Percentiles rank a stretch among this genome's conserved stretches.
Evolutionary conservation across 768 basidiomycete species (phyloP).

Genomic region (Boletus edulis): DNA sequence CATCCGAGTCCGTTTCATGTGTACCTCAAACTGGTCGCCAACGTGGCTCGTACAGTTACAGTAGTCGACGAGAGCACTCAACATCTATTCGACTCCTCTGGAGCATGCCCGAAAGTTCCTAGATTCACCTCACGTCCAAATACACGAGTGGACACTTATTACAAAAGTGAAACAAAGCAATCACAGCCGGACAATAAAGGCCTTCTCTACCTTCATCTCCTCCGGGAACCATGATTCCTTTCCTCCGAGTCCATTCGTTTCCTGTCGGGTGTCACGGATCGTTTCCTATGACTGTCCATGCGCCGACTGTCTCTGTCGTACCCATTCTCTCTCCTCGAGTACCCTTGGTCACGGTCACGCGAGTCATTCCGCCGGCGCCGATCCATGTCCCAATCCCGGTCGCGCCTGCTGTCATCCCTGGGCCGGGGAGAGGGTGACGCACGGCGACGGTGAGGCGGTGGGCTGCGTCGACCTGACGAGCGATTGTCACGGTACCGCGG

Average conservation of each 20-base stretch:
- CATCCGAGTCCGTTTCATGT: too few species aligned
- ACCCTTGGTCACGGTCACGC: constrained; percentile 20
- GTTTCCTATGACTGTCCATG: constrained; percentile 16
- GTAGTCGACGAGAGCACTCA: too few species aligned
- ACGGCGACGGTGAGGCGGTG: constrained; percentile 23
- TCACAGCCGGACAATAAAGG: too few species aligned
- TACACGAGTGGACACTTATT: too few species aligned
- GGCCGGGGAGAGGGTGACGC: constrained; percentile 22
- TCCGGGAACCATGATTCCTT: constrained; percentile 18
- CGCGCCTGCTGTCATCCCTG: constrained; percentile 19
- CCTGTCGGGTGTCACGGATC: constrained; percentile 28
- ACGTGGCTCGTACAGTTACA: too few species aligned
- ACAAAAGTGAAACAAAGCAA: too few species aligned
- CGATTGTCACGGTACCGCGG: constrained; percentile 26
- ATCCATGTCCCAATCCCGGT: constrained; percentile 23
- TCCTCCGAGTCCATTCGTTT: constrained; percentile 23
- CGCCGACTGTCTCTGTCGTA: constrained; percentile 22
- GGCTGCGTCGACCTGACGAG: constrained; percentile 20
- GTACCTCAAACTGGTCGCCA: too few species aligned
- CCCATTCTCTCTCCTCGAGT: constrained; percentile 19
- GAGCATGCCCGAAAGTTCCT: too few species aligned
- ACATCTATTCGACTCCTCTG: too few species aligned
- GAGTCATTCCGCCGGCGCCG: constrained; percentile 27
- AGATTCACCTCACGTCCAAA: too few species aligned
- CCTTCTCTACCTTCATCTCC: constrained; percentile 6